Percentiles rank a stretch among this genome's conserved stretches.
phyloP scores from a whole-genome alignment of 2,329 filamentous ascomycete genomes.

The Teratosphaeria zuluensis region DNA sequence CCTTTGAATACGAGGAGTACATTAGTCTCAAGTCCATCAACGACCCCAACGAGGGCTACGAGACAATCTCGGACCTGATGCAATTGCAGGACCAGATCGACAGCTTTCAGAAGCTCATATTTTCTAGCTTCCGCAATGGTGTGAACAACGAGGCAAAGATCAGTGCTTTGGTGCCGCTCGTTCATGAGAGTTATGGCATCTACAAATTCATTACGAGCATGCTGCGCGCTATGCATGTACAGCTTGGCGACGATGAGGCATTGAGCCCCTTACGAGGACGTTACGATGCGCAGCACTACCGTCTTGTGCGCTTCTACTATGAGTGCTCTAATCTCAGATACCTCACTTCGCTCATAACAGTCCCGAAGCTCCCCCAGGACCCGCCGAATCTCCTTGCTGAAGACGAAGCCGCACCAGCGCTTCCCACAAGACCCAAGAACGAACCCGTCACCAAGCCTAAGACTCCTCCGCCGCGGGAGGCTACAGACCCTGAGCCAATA shows the following conservation, averaged over 20 bases:
- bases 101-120: conserved; percentile 95
- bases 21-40: conserved; percentile 97
- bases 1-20: conserved; percentile 98
- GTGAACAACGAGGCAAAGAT: conserved; percentile 96
- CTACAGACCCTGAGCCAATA: conserved; percentile 84
- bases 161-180: conserved; percentile 81
- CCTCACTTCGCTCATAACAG: conserved; percentile 88
- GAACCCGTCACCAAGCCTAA: conserved; percentile 59
- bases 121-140: conserved; percentile 86
- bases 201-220: conserved; percentile 99
- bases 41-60: conserved; percentile 93
- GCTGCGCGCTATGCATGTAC: conserved; percentile 86
- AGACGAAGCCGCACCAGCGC: conserved; percentile 64
- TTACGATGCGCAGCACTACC: conserved; percentile 94
- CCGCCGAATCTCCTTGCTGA: conserved; percentile 81
- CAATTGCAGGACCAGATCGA: conserved; percentile 96
- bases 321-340: conserved; percentile 97
- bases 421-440: conserved; percentile 64
- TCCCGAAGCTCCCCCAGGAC: conserved; percentile 90
- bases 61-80: conserved; percentile 96
- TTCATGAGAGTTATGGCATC: conserved; percentile 97
- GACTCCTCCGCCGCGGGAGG: conserved; percentile 56
- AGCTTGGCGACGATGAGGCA: conserved; percentile 87
- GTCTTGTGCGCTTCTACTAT: conserved; percentile 95
- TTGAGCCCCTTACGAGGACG: conserved; percentile 76